A percentile compares a stretch with the other conserved stretches of the same genome.
Evolutionary conservation across 352 stramenopile species (phyloP).

Genomic region (Pythium apleroticum): DNA sequence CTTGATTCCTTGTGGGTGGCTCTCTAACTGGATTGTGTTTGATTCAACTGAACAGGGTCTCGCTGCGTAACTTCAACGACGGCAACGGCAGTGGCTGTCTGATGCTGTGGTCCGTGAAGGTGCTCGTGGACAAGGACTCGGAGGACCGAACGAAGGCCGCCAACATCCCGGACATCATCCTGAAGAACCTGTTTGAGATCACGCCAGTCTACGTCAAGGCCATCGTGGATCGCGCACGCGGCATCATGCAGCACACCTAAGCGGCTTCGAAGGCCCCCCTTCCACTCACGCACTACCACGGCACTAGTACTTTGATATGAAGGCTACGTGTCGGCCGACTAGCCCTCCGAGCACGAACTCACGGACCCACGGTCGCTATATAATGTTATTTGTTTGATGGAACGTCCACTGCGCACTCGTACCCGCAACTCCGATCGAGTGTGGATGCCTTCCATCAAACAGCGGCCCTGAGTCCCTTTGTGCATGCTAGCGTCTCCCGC

Average conservation of each 20-base stretch:
- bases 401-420: not conserved
- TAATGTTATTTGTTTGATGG: constrained; percentile 39
- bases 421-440: not conserved
- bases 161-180: constrained; percentile 86
- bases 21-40: constrained; percentile 1
- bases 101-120: constrained; percentile 83
- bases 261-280: not conserved
- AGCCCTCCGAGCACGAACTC: not conserved
- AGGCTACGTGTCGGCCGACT: not conserved
- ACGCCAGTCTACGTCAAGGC: constrained; percentile 83
- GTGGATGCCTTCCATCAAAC: not conserved
- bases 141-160: constrained; percentile 72
- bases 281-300: not conserved
- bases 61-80: constrained; percentile 80
- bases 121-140: constrained; percentile 71
- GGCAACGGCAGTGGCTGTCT: constrained; percentile 64
- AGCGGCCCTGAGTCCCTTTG: not conserved
- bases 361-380: constrained; percentile 19
- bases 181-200: constrained; percentile 89
- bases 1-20: not conserved
- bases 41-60: constrained; percentile 44
- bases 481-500: not conserved
- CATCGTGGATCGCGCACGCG: constrained; percentile 71
- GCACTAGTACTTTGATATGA: not conserved
- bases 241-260: constrained; percentile 30